Base-by-base conservation (phyloP, 805 yeast genomes). In the Starmerella kuoi region DNA sequence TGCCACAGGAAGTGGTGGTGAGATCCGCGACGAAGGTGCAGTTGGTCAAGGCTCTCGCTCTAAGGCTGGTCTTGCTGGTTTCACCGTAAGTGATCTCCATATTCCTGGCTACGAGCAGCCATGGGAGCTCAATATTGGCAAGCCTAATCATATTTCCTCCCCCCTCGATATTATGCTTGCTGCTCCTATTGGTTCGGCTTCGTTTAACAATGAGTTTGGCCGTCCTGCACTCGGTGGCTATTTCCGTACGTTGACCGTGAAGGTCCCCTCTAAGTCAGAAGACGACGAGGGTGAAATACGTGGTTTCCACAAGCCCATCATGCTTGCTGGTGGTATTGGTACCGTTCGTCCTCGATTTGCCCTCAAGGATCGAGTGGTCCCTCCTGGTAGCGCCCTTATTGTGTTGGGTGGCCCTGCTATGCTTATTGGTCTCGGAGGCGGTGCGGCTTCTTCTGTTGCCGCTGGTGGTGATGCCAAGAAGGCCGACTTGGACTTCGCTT, bases 1-100 rank as follows among this genome's bases (percentile, higher is more conserved):
- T 25, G 94, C 99, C 33, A 91, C 99, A 12, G 99, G 99, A 50
- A 87, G 97, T 9, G 99, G 99, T 62, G 99, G 99, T 68, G 99
- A 91, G 66, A 91, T 91, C 57, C 83, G 99, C 72, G 99, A 91
- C 64, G 99, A 91, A 67, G 98, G 96, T 66, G 98, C 99, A 24
- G 95, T 91, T 21, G 99, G 99, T 50, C 77, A 96, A 62, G 99
- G 99, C 35, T 88, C 97, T 21, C 85, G 85, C 63, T 76, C 97
- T 34, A 88, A 91, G 65, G 94, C 96, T 58, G 99, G 99, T 42
- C 69, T 91, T 48, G 70, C 94, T 32, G 99, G 99, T 7, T 91
- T 77, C 63, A 73, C 93, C 9, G 95, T 86, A 19, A 79, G 94
- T 31, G 97, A 91, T 63, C 71, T 91, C 61, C 69, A 74, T 50